phyloP scores from a whole-genome alignment of 164 flowering plant species.

The Chimonanthus salicifolius region DNA sequence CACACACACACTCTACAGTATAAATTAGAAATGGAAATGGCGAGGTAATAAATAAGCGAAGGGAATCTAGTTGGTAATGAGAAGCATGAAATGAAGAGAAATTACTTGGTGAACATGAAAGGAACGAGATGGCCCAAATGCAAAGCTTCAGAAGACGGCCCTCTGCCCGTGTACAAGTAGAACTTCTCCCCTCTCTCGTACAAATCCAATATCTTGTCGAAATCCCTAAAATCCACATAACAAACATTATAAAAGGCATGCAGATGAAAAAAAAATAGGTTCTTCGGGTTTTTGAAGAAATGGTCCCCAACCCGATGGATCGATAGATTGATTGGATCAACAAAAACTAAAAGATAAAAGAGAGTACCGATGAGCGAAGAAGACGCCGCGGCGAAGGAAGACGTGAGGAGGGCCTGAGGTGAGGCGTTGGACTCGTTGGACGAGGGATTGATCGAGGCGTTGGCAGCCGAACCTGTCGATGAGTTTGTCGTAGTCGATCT shows the following conservation, averaged over 20 bases:
- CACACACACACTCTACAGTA: too few species aligned
- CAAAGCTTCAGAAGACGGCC: conserved; percentile 89
- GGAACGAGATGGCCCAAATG: conserved; percentile 92
- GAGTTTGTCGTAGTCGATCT: conserved; percentile 96
- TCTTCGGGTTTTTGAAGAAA: background rate
- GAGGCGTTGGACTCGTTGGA: conserved; percentile 73
- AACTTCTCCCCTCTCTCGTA: conserved; percentile 84
- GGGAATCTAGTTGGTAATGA: background rate
- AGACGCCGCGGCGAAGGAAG: conserved; percentile 93
- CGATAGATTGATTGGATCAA: background rate
- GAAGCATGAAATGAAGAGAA: background rate
- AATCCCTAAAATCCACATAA: conserved; percentile 38
- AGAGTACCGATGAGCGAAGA: conserved; percentile 77
- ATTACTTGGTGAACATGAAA: conserved; percentile 93
- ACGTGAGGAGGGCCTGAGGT: conserved; percentile 79
- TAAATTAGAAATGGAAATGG: too few species aligned
- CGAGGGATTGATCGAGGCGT: conserved; percentile 49
- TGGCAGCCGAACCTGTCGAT: conserved; percentile 90
- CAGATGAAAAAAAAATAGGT: background rate
- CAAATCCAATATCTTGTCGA: conserved; percentile 64
- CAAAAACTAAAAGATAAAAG: background rate
- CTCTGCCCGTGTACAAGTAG: conserved; percentile 84
- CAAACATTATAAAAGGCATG: background rate
- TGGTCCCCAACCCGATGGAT: background rate
- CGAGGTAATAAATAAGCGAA: too few species aligned